phyloP scores from a whole-genome alignment of 352 stramenopile genomes.

The Phytophthora agathidicida region DNA sequence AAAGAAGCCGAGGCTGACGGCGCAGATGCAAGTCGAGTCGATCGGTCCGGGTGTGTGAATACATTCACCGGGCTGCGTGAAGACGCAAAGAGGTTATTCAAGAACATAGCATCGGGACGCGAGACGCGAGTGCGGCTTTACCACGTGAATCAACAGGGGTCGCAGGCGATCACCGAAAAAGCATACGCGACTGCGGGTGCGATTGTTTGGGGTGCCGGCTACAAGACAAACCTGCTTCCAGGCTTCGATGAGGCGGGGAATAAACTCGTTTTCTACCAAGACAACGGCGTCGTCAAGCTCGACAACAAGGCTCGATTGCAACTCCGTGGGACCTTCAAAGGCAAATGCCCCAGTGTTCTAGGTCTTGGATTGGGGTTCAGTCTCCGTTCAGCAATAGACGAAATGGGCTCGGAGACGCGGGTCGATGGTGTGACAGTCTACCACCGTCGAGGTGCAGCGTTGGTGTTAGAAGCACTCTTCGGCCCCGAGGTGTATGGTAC shows the following conservation, averaged over 20 bases:
- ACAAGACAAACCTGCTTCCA: conserved; percentile 68
- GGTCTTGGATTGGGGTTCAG: conserved; percentile 84
- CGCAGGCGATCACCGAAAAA: conserved; percentile 59
- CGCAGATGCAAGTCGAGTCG: conserved; percentile 54
- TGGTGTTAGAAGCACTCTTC: conserved; percentile 79
- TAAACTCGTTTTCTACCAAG: conserved; percentile 45
- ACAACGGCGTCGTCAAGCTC: conserved; percentile 74
- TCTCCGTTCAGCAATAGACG: conserved; percentile 73
- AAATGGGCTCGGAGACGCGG: conserved; percentile 77
- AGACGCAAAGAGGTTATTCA: conserved; percentile 83
- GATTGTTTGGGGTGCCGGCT: conserved; percentile 87
- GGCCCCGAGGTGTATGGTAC: conserved; percentile 63
- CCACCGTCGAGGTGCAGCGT: conserved; percentile 66
- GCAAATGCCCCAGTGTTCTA: conserved; percentile 46
- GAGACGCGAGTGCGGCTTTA: conserved; percentile 77
- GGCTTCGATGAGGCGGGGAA: conserved; percentile 56
- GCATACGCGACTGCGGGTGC: conserved; percentile 69
- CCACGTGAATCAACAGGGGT: conserved; percentile 68
- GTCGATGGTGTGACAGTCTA: conserved; percentile 90
- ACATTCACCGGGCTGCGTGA: conserved; percentile 87
- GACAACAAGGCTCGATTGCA: conserved; percentile 63
- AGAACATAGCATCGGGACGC: conserved; percentile 57
- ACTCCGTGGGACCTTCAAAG: conserved; percentile 15
- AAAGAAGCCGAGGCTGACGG: conserved; percentile 82
- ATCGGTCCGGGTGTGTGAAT: conserved; percentile 79